Evolutionary conservation across 2,329 filamentous ascomycete genomes (phyloP).

Genomic region (Passalora sequoiae): DNA sequence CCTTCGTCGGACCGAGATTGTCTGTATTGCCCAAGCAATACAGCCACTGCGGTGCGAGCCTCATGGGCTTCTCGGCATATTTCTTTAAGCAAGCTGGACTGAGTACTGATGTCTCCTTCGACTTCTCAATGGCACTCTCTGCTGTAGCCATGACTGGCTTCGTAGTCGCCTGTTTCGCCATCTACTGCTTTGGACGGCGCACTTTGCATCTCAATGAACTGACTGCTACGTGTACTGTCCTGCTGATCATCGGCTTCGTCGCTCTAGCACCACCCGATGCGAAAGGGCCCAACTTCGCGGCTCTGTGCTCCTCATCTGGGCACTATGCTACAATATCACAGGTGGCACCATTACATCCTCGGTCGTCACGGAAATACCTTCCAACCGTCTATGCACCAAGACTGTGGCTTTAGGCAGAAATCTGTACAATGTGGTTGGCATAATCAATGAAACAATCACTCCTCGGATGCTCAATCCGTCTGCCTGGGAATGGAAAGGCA

Average conservation of each 20-base stretch:
- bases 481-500: conserved; percentile 21
- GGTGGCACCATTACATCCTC: conserved; percentile 25
- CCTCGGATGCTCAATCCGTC: conserved; percentile 29
- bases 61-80: conserved; percentile 34
- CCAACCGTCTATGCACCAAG: conserved; percentile 26
- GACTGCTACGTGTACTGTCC: conserved; percentile 14
- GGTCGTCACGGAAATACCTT: conserved; percentile 28
- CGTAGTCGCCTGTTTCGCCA: conserved; percentile 33
- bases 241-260: conserved; percentile 26
- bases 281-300: conserved; percentile 21
- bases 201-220: conserved; percentile 33
- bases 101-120: conserved; percentile 17
- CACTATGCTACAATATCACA: conserved; percentile 24
- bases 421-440: conserved; percentile 25
- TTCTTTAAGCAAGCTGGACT: conserved; percentile 37
- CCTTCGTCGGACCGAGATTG: conserved; percentile 35
- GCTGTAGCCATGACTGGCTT: conserved; percentile 32
- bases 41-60: conserved; percentile 32
- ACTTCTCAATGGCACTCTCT: conserved; percentile 37
- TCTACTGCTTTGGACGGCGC: conserved; percentile 33
- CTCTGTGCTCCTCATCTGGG: conserved; percentile 21
- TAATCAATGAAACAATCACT: conserved; percentile 23
- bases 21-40: conserved; percentile 29
- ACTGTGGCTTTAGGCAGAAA: conserved; percentile 27
- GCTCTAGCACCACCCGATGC: conserved; percentile 14